Conservation (phyloP, 2,329 filamentous ascomycete genomes). For the Sporothrix brunneoviolacea region DNA sequence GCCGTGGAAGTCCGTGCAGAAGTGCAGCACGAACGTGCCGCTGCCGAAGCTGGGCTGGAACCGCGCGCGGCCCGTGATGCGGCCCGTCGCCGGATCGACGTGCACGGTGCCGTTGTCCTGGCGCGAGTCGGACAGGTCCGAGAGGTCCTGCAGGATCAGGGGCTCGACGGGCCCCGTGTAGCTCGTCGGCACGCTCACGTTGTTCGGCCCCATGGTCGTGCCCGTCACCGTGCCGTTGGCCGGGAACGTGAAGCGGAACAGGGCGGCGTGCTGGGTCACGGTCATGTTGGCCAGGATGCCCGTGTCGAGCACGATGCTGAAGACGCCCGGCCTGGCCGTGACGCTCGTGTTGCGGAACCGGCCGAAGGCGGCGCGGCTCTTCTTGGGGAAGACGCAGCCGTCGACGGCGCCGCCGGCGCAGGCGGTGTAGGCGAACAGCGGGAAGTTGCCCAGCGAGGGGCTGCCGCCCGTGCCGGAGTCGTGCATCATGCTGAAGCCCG, state of each 20-base stretch:
- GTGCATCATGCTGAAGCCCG: slow-evolving; percentile 52
- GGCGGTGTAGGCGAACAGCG: slow-evolving; percentile 59
- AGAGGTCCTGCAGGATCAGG: slow-evolving; percentile 59
- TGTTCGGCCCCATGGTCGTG: background rate
- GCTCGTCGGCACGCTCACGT: background rate
- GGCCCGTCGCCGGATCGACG: slow-evolving; percentile 49
- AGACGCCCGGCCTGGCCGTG: slow-evolving; percentile 57
- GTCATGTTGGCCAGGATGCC: slow-evolving; percentile 62
- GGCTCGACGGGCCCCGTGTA: slow-evolving; percentile 36
- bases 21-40: slow-evolving; percentile 53
- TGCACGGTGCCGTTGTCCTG: slow-evolving; percentile 49
- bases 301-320: slow-evolving; percentile 52
- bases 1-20: slow-evolving; percentile 62
- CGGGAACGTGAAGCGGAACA: slow-evolving; percentile 62
- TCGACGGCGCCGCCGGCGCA: slow-evolving; percentile 58
- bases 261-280: slow-evolving; percentile 54
- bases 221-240: slow-evolving; percentile 25
- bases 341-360: slow-evolving; percentile 45
- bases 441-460: slow-evolving; percentile 66
- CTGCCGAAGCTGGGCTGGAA: slow-evolving; percentile 61
- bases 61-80: slow-evolving; percentile 55
- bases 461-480: slow-evolving; percentile 51
- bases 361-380: slow-evolving; percentile 32
- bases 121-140: slow-evolving; percentile 56
- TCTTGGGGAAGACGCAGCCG: slow-evolving; percentile 53